Percentiles rank a stretch among this genome's conserved stretches.
These are phyloP conservation scores for Colletotrichum horii DNA, from an alignment of 2,329 filamentous ascomycete genomes.

Conservation along the genomic window DNA sequence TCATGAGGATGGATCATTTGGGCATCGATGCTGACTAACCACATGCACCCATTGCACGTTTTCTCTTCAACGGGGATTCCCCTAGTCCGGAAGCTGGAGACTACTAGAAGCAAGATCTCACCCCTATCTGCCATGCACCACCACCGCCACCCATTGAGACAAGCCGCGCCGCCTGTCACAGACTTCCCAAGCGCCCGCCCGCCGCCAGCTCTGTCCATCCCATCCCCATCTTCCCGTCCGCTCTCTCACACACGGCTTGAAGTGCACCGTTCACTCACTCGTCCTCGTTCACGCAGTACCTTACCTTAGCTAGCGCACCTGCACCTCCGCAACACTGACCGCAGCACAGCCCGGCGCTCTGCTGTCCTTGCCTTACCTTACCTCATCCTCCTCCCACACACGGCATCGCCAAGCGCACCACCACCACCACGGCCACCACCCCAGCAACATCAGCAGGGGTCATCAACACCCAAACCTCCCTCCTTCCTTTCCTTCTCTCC, in stretches of 20 bases:
- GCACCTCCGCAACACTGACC: neutral
- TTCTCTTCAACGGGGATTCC: neutral
- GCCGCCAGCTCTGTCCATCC: neutral
- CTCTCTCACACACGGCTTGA: neutral
- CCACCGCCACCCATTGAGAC: neutral
- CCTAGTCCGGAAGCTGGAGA: neutral
- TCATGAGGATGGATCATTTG: neutral
- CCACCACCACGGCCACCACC: neutral
- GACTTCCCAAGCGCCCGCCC: neutral
- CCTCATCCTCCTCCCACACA: neutral
- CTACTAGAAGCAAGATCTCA: neutral
- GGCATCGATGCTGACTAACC: neutral
- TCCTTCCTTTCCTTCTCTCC: constrained; percentile 4
- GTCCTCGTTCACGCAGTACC: neutral
- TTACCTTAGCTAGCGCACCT: neutral
- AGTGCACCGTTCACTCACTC: neutral
- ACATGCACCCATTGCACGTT: neutral
- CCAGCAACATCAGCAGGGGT: neutral
- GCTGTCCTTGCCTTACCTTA: constrained; percentile 9
- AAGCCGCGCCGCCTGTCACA: neutral
- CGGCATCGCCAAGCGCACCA: constrained; percentile 11
- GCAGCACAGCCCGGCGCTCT: neutral
- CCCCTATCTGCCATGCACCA: neutral
- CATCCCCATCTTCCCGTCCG: neutral
- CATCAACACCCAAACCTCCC: neutral